Conservation (phyloP, 2,329 filamentous ascomycete genomes). For the Diaporthe vexans region DNA sequence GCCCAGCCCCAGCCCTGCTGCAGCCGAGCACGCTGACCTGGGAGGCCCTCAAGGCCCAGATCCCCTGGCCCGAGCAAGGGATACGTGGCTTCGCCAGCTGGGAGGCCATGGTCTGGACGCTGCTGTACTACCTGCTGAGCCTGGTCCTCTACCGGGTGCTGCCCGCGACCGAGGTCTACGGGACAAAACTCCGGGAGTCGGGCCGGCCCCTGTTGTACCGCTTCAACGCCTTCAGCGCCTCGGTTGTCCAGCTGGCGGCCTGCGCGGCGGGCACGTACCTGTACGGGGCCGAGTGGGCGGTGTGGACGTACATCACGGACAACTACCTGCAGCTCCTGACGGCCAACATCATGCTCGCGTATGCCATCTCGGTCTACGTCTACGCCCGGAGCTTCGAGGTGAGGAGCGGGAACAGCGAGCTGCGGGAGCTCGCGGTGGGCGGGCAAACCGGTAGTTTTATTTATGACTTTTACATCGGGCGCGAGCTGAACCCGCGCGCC, state of each 20-base stretch:
- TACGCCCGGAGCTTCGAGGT: constrained; percentile 86
- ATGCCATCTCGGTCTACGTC: constrained; percentile 77
- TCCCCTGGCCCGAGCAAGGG: constrained; percentile 72
- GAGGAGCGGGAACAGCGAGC: constrained; percentile 75
- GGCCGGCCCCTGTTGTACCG: constrained; percentile 83
- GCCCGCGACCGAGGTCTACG: constrained; percentile 78
- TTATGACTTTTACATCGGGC: constrained; percentile 94
- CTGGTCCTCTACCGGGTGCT: constrained; percentile 81
- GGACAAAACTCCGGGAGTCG: constrained; percentile 71
- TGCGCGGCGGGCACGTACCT: constrained; percentile 78
- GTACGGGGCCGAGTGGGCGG: constrained; percentile 81
- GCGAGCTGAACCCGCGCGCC: constrained; percentile 88
- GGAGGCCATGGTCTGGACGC: constrained; percentile 73
- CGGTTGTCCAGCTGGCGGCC: constrained; percentile 75
- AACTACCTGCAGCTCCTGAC: constrained; percentile 88
- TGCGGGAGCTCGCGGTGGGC: constrained; percentile 82
- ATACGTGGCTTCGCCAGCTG: constrained; percentile 76
- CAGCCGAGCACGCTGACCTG: constrained; percentile 59
- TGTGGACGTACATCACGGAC: constrained; percentile 91
- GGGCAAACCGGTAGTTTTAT: constrained; percentile 84
- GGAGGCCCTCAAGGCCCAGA: constrained; percentile 60
- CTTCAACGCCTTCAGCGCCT: constrained; percentile 81
- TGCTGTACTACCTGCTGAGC: constrained; percentile 82
- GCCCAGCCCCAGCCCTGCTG: constrained; percentile 64
- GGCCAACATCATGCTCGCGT: constrained; percentile 81